phyloP scores from a whole-genome alignment of 768 basidiomycete species.

The Amylocystis lapponica region DNA sequence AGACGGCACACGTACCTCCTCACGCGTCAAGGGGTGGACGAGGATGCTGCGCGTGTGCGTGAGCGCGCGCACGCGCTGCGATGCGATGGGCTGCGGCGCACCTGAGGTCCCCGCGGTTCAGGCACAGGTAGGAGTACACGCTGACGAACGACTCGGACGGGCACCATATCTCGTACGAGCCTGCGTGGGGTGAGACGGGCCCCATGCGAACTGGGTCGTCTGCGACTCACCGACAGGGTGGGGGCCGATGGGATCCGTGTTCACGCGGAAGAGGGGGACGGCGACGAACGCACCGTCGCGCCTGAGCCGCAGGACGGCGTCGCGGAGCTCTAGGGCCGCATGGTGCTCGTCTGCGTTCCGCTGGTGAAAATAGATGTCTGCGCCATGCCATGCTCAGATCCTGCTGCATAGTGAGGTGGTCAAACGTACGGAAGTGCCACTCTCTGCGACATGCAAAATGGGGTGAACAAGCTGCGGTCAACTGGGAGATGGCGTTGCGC shows the following conservation, averaged over 20 bases:
- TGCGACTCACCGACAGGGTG: constrained; percentile 62
- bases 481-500: no score
- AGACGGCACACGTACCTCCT: constrained; percentile 44
- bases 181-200: constrained; percentile 26
- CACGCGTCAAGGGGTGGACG: constrained; percentile 68
- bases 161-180: constrained; percentile 80
- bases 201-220: neutral
- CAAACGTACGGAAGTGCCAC: constrained; percentile 14
- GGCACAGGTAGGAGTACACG: constrained; percentile 71
- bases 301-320: constrained; percentile 64
- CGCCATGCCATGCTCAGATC: no score
- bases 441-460: constrained; percentile 1
- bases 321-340: constrained; percentile 61
- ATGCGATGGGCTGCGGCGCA: no score
- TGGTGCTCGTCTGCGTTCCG: constrained; percentile 54
- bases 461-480: neutral
- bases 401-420: neutral
- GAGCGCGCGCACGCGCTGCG: no score
- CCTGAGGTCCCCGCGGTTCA: constrained; percentile 68
- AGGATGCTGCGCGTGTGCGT: constrained; percentile 67
- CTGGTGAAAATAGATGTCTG: constrained; percentile 80
- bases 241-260: constrained; percentile 62
- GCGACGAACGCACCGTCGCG: constrained; percentile 76
- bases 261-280: constrained; percentile 69
- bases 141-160: constrained; percentile 68